Evolutionary conservation across 2,329 filamentous ascomycete genomes (phyloP), one percentile per base, ranked within the genome.

Genomic region (Aquanectria penicillioides): DNA sequence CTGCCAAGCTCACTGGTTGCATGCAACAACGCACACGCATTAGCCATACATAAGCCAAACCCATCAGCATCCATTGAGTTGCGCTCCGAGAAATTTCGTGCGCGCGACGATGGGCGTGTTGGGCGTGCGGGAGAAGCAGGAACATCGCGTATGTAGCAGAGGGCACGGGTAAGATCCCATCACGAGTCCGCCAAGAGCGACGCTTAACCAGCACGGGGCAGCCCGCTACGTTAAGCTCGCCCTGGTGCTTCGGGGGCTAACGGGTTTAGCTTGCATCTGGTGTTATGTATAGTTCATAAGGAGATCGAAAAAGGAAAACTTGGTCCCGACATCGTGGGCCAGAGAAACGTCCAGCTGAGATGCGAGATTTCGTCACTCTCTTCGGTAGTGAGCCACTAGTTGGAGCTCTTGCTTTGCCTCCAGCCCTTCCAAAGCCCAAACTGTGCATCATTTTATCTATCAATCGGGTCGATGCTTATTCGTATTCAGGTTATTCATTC

Each of bases 91-190:
- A 53, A 53, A 53, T 36, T 53, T 49, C 43, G 44, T 29, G 9
- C 23, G 8, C n/a, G 11, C 33, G 33, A 38, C 29, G 13, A 40
- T 37, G 23, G 20, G 34, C 11, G 29, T 26, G 20, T 40, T 15
- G 23, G 36, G 28, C 44, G 26, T 15, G 28, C 52, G 52, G 52
- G 44, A 56, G 52, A 56, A 41, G n/a, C 36, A 56, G 44, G 52
- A 40, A 56, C 43, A 15, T 26, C 11, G 15, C 34, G 22, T 8
- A 12, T 25, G 17, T 34, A 20, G 34, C 26, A 15, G 43, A 41
- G 41, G 23, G 34, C 18, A 18, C 29, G 20, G 29, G 17, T 18
- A 26, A 38, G 22, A 34, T 25, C 22, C 13, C 23, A 37, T 41
- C 44, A 31, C 37, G 23, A 31, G 53, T 15, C 10, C 23, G 11